Base-by-base conservation (phyloP, 176 grass and related monocot genomes). In the Phragmites australis region DNA sequence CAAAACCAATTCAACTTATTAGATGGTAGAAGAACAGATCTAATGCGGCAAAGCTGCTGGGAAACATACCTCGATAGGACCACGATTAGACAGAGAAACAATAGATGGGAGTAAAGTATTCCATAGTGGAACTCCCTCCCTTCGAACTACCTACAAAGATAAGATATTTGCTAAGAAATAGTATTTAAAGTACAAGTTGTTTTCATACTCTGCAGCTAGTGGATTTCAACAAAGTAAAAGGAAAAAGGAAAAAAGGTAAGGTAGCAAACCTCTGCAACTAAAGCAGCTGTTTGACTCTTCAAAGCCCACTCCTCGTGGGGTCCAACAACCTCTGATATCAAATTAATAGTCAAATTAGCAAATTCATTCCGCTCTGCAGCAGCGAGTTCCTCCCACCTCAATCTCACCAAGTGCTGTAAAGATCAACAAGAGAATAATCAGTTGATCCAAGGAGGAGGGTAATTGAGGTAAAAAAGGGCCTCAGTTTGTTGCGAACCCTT, bases 271-370 rank as follows among this genome's bases (percentile, higher is more conserved):
- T 98, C 96, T 14, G 96, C 96, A 47, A 94, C 88, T 86, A 98
- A 93, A 76, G 90, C 96, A 68, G 96, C 84, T 41, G 91, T 98
- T 87, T 98, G 96, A 91, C 96, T 98, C 92, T 94, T 98, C 84
- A 98, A 89, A 58, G 96, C 96, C 96, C 96, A 98, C 76, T 89
- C 88, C 77, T 98, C 96, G 18, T 79, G 79, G 65, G 88, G 90
- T 55, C 87, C 89, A 76, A 93, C 87, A 85, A 94, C 88, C 65
- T 94, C 92, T 19, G 83, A 80, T 59, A 94, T 74, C 81, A 98
- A 91, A 88, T 89, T 98, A 73, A 93, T 59, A 18, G 90, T 89
- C 54, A 88, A 83, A 83, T 91, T 98, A 80, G 96, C 78, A 87
- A 98, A 94, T 76, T 98, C 96, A 79, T 89, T 98, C 76, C 75